These are phyloP conservation scores for Tricholoma hemisulphureum DNA, from an alignment of 768 basidiomycete species.

Conservation along the genomic window DNA sequence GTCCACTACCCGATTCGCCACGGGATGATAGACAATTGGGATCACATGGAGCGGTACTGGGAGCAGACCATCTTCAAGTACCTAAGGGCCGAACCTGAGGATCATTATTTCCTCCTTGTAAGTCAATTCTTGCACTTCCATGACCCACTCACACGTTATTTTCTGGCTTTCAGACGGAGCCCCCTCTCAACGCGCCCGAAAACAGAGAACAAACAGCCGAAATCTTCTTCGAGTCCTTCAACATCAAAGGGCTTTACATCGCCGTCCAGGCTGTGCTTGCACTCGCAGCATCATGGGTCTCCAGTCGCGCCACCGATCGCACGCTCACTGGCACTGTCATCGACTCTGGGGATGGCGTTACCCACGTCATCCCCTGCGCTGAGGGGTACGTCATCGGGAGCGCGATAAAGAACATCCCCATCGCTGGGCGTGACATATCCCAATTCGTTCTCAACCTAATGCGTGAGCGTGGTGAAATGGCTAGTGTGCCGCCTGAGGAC, in stretches of 20 bases:
- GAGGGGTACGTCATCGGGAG: constrained; percentile 99
- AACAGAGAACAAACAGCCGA: constrained; percentile 99
- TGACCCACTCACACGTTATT: neutral
- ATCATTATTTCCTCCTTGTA: constrained; percentile 96
- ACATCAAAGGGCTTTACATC: constrained; percentile 97
- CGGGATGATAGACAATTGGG: constrained; percentile 98
- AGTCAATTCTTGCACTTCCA: constrained; percentile 29
- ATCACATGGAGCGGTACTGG: constrained; percentile 99
- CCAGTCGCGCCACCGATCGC: constrained; percentile 83
- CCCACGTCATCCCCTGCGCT: constrained; percentile 93
- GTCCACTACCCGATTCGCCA: constrained; percentile 97
- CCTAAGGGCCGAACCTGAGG: constrained; percentile 95
- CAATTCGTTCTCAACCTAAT: constrained; percentile 95
- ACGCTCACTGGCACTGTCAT: constrained; percentile 97
- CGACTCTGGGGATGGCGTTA: constrained; percentile 99
- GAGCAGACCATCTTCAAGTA: constrained; percentile 99
- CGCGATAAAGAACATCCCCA: constrained; percentile 98
- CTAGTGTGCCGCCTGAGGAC: constrained; percentile 90
- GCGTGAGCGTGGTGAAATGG: constrained; percentile 92
- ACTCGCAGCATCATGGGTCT: constrained; percentile 96
- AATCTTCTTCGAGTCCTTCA: constrained; percentile 99
- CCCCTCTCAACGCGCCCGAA: constrained; percentile 96
- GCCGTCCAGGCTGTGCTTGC: constrained; percentile 98
- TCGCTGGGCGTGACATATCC: constrained; percentile 96
- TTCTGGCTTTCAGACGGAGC: constrained; percentile 74